A percentile compares a stretch with the other conserved stretches of the same genome.
Conservation (phyloP, 2,329 filamentous ascomycete genomes). For the Pezicula carpinea region DNA sequence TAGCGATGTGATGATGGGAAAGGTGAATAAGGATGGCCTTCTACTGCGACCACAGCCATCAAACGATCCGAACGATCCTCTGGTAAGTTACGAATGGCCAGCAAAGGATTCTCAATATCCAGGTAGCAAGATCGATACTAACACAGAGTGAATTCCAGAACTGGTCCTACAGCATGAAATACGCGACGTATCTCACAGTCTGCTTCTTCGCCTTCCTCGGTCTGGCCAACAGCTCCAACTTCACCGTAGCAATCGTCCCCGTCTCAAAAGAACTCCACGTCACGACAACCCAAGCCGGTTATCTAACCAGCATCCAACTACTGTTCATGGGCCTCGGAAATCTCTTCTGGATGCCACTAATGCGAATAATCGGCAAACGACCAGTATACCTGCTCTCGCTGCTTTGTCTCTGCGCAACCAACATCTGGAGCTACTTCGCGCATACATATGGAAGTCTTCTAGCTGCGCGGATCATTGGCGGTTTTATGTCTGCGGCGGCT, state of each 20-base stretch:
- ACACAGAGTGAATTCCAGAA: constrained; percentile 1
- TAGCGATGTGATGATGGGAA: not conserved
- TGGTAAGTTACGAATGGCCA: constrained; percentile 1
- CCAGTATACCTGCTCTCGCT: constrained; percentile 33
- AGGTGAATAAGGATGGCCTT: constrained; percentile 4
- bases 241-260: constrained; percentile 32
- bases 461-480: constrained; percentile 24
- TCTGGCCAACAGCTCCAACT: constrained; percentile 33
- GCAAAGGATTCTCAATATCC: not conserved
- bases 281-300: constrained; percentile 16
- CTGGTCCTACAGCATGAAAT: constrained; percentile 9
- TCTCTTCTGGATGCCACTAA: constrained; percentile 28
- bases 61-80: constrained; percentile 10
- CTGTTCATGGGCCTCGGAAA: constrained; percentile 27
- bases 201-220: constrained; percentile 36
- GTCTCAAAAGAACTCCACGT: constrained; percentile 28
- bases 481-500: constrained; percentile 27
- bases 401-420: constrained; percentile 28
- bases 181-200: constrained; percentile 30
- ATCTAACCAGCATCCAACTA: constrained; percentile 24
- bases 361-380: constrained; percentile 30
- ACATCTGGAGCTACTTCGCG: constrained; percentile 31
- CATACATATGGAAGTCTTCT: constrained; percentile 23
- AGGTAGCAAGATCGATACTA: not conserved
- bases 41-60: constrained; percentile 8